Evolutionary conservation across 805 yeast species (phyloP).

Genomic region (Teunomyces funiuensis): DNA sequence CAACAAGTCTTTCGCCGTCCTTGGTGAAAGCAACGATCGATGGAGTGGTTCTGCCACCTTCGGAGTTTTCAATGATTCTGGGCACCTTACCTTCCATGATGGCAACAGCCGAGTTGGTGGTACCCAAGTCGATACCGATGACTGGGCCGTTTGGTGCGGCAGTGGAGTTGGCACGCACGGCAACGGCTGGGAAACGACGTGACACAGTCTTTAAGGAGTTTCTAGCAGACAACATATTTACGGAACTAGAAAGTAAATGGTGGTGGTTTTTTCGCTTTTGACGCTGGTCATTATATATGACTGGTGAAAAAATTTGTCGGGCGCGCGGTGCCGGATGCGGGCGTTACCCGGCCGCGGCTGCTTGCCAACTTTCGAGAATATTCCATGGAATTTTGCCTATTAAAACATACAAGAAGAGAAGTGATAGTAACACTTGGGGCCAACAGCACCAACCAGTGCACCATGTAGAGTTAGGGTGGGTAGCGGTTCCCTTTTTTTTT

Average conservation of each 20-base stretch:
- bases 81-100: conserved; percentile 77
- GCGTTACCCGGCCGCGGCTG: conserved; percentile 21
- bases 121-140: conserved; percentile 84
- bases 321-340: neutral
- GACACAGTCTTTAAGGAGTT: conserved; percentile 36
- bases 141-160: conserved; percentile 51
- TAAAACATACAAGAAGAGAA: conserved; percentile 3
- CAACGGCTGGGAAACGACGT: conserved; percentile 31
- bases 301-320: conserved; percentile 19
- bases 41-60: conserved; percentile 72
- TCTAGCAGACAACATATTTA: conserved; percentile 44
- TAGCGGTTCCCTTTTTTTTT: neutral
- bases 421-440: too few relatives aligned
- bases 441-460: too few relatives aligned
- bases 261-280: neutral
- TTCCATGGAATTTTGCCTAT: neutral
- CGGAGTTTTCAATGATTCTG: conserved; percentile 74
- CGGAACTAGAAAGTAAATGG: neutral
- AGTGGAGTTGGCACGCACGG: conserved; percentile 30
- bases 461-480: neutral
- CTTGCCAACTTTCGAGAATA: neutral
- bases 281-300: conserved; percentile 3
- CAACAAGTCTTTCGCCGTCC: conserved; percentile 88
- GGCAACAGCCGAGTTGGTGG: conserved; percentile 90
- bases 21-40: conserved; percentile 93